Evolutionary conservation across 129 eudicot species (phyloP), one percentile per base, ranked within the genome.

Genomic region (Ambrosia trifida): DNA sequence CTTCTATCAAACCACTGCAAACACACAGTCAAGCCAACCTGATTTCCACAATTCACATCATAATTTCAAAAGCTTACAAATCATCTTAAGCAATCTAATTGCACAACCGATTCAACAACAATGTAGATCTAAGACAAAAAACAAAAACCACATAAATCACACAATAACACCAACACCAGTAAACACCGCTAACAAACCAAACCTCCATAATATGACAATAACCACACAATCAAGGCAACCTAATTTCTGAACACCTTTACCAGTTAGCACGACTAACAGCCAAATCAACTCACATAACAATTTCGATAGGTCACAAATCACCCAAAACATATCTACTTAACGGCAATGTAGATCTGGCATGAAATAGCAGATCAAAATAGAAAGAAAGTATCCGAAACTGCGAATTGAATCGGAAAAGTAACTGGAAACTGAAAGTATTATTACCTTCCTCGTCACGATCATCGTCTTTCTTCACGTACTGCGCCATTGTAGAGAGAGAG

Each of bases 381-480:
- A 60, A 13, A 28, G 54, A 68, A 40, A 18, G 7, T 58, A 2
- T 8, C 40, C 43, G 70, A 30, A 24, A 59, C 8, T 40, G 33
- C 16, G 20, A 40, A 10, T 38, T 56, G 49, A 11, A 28, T 69
- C 43, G 36, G 64, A 43, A 59, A 14, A 36, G 12, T 50, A 46
- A 13, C 20, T 20, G 51, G 41, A 50, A 65, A 50, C 33, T 14
- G 14, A 7, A 68, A 38, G 51, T 24, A 11, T 12, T 11, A 24
- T 11, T 82, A 90, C 96, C 90, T 83, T 90, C 96, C 20, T 90
- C 96, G 30, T 90, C 96, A 61, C 89, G 96, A 87, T 90, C 96
- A 54, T 90, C 96, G 73, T 87, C 95, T 78, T 90, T 90, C 91
- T 90, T 87, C 49, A 90, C 82, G 47, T 84, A 79, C 77, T 83